Evolutionary conservation across 495 filamentous ascomycete species (phyloP), one percentile per base, ranked within the genome.

Genomic region (Podospora pseudoanserina): DNA sequence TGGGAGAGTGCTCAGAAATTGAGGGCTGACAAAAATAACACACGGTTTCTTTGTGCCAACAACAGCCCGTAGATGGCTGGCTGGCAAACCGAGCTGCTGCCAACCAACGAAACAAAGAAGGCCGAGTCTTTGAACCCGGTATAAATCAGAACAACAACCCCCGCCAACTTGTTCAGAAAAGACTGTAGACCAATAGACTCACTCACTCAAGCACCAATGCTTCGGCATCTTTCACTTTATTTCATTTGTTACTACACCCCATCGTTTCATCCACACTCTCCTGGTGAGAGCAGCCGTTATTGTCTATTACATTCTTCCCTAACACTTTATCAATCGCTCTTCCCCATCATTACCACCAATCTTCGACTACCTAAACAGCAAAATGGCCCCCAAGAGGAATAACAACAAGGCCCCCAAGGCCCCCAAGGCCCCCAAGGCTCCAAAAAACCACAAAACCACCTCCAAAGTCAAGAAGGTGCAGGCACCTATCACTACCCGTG

Each of bases 21-120:
- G 55, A 26, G 0, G 5, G 23, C 9, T 11, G 39, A 49, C 9
- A 49, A 18, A 49, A 49, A 49, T 49, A 13, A 13, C 9, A 49
- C 39, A 16, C 39, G 39, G 39, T 11, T 58, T 58, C 55, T 58
- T 58, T 58, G 55, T 58, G 55, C 55, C 55, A 58, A 58, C 55
- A 58, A 58, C 23, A 58, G 55, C 55, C n/a, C 23, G 7, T 18
- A 9, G 55, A 58, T 18, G n/a, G 55, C 18, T 7, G 9, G 6
- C 23, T 18, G 23, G 15, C 39, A 49, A 49, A 6, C 11, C 39
- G 2, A 49, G 39, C 6, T 11, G 39, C 7, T 13, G 30, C 39
- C 23, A 58, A 9, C 23, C 55, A 20, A 18, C 19, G 54, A 4
- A 2, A 58, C 23, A 58, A 58, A 58, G 55, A 58, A 19, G n/a